Percentiles rank a stretch among this genome's conserved stretches.
phyloP scores from a whole-genome alignment of 208 protist genomes.

The Acanthamoeba castellanii region DNA sequence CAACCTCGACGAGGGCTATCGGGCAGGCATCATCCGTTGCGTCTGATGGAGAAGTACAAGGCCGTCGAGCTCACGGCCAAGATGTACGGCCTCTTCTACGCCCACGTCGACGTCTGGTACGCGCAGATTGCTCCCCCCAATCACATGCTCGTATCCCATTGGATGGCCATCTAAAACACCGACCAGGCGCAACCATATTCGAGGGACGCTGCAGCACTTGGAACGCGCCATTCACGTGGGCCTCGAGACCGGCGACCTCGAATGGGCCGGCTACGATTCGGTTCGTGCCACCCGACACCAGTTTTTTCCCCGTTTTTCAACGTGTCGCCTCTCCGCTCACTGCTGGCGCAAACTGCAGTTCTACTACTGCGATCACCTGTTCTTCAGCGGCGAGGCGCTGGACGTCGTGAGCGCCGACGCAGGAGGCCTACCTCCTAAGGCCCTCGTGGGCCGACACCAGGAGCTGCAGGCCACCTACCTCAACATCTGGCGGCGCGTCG shows the following conservation, averaged over 20 bases:
- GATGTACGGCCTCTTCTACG: constrained; percentile 65
- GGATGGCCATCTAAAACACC: too few species aligned
- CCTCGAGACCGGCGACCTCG: constrained; percentile 20
- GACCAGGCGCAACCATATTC: background rate
- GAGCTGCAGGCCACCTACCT: constrained; percentile 33
- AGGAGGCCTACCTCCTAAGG: background rate
- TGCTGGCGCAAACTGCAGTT: background rate
- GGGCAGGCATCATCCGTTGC: constrained; percentile 47
- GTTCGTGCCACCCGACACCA: background rate
- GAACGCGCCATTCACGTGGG: constrained; percentile 2
- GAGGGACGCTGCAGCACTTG: background rate
- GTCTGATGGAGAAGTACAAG: constrained; percentile 65
- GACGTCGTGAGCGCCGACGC: background rate
- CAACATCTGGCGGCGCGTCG: constrained; percentile 35
- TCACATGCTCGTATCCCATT: too few species aligned
- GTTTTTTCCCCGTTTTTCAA: too few species aligned
- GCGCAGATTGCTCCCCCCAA: too few species aligned
- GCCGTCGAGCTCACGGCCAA: constrained; percentile 6
- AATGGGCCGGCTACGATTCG: constrained; percentile 40
- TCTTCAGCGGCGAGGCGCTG: constrained; percentile 23
- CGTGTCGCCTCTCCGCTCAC: too few species aligned
- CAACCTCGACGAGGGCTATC: constrained; percentile 59
- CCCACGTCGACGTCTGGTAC: background rate
- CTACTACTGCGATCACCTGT: constrained; percentile 8
- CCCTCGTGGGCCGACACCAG: background rate